These are phyloP conservation scores for Collybiopsis luxurians DNA, from an alignment of 768 basidiomycete species.

Conservation along the genomic window DNA sequence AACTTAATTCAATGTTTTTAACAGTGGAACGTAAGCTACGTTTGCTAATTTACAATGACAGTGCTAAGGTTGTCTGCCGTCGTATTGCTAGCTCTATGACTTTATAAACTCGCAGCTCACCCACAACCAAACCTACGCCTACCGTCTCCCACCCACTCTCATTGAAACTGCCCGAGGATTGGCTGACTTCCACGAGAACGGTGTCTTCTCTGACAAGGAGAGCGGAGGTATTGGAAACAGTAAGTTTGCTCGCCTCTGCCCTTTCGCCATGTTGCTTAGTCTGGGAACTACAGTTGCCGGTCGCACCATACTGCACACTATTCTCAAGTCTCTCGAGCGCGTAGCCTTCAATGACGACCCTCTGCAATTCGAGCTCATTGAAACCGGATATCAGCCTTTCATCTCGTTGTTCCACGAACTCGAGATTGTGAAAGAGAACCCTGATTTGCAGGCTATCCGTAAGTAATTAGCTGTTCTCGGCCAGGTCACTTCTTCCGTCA, in stretches of 20 bases:
- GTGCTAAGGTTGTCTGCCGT: background rate
- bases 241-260: constrained; percentile 33
- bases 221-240: constrained; percentile 76
- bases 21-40: constrained; percentile 69
- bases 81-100: constrained; percentile 58
- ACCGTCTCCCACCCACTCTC: constrained; percentile 76
- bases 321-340: constrained; percentile 69
- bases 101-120: constrained; percentile 71
- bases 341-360: constrained; percentile 80
- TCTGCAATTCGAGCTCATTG: constrained; percentile 73
- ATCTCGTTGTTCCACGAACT: constrained; percentile 84
- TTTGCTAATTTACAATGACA: background rate
- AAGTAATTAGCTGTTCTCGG: constrained; percentile 26
- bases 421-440: constrained; percentile 54
- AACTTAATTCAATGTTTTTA: constrained; percentile 17
- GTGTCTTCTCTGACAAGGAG: constrained; percentile 62
- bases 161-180: constrained; percentile 71
- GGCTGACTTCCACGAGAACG: constrained; percentile 79
- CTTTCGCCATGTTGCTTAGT: background rate
- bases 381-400: constrained; percentile 89
- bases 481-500: background rate
- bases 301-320: constrained; percentile 70
- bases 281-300: constrained; percentile 61
- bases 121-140: constrained; percentile 81
- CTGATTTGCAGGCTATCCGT: constrained; percentile 65